Percentiles rank a stretch among this genome's conserved stretches.
Evolutionary conservation across 768 basidiomycete species (phyloP).

Genomic region (Cyclocybe cylindracea): DNA sequence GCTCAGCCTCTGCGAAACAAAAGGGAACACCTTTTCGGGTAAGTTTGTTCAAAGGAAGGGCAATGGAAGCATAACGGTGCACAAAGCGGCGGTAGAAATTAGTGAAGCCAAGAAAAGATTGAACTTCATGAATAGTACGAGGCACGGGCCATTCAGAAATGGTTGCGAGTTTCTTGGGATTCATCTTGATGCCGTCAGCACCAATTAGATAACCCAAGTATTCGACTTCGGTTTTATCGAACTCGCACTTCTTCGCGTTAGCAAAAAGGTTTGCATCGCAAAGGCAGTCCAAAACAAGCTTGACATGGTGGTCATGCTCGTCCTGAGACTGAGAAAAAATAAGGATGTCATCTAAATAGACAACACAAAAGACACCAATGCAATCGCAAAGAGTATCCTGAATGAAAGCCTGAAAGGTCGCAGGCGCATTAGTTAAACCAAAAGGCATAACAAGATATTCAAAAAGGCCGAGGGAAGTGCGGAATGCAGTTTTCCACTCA

Average conservation of each 20-base stretch:
- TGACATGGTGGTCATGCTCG: conserved; percentile 36
- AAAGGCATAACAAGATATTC: conserved; percentile 44
- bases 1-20: conserved; percentile 10
- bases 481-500: conserved; percentile 47
- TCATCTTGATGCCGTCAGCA: too few relatives aligned
- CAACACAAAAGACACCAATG: conserved; percentile 36
- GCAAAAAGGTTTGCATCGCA: conserved; percentile 26
- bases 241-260: conserved; percentile 43
- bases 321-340: conserved; percentile 36
- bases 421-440: conserved; percentile 38
- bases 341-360: conserved; percentile 47
- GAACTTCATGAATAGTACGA: conserved; percentile 29
- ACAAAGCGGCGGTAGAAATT: conserved; percentile 48
- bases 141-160: conserved; percentile 39
- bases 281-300: conserved; percentile 32
- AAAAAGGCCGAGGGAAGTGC: too few relatives aligned
- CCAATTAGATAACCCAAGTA: conserved; percentile 45
- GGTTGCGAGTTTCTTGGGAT: conserved; percentile 36
- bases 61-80: conserved; percentile 29
- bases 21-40: too few relatives aligned
- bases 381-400: conserved; percentile 37
- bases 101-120: too few relatives aligned
- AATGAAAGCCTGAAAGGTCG: conserved; percentile 44
- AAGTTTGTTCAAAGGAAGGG: conserved; percentile 30
- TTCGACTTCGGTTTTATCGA: conserved; percentile 34